Base-by-base conservation (phyloP, 2,329 filamentous ascomycete species). In the Xylaria sp. region DNA sequence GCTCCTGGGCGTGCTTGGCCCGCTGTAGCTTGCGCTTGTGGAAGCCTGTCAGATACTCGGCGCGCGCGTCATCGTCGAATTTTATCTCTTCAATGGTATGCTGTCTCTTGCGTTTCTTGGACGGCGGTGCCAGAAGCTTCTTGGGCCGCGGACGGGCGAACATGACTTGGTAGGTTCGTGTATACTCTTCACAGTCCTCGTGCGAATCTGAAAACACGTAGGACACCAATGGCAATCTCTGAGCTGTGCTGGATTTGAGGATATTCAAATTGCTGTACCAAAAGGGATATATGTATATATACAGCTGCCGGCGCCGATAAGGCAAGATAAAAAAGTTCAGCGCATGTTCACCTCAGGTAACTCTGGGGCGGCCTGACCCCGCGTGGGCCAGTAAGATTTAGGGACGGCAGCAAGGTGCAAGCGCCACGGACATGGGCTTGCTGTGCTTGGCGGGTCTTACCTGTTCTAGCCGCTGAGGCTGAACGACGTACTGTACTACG, bases 21-120 rank as follows among this genome's bases (percentile, higher is more conserved):
- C 96, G 88, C 79, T 93, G 91, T 61, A 92, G 83, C 80, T 97
- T 98, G 80, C 96, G 91, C 85, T 98, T 99, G 84, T 95, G 94
- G 81, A 99, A 99, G 2, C 96, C 96, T 0, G 94, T 97, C 66
- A 99, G 85, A 78, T 93, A 99, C 76, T 98, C 94, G 72, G 91
- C 84, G 72, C 96, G 90, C 53, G 92, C 92, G 69, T 86, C 85
- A 69, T 86, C 82, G 82, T 99, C 94, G 82, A 98, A 99, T 60
- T 84, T 89, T 79, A 99, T 91, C 78, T 97, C 93, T 76, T 94
- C 93, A 68, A 93, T 84, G 45, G 84, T 81, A 53, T 84, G 83
- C 15, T 85, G 77, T 69, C 80, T 79, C 79, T 91, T 93, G 72
- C 91, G 85, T 76, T 89, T 91, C 81, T 91, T 93, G n/a, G 82